These are phyloP conservation scores for Salix koriyanagi DNA, from an alignment of 345 rosid genomes.

Conservation along the genomic window DNA sequence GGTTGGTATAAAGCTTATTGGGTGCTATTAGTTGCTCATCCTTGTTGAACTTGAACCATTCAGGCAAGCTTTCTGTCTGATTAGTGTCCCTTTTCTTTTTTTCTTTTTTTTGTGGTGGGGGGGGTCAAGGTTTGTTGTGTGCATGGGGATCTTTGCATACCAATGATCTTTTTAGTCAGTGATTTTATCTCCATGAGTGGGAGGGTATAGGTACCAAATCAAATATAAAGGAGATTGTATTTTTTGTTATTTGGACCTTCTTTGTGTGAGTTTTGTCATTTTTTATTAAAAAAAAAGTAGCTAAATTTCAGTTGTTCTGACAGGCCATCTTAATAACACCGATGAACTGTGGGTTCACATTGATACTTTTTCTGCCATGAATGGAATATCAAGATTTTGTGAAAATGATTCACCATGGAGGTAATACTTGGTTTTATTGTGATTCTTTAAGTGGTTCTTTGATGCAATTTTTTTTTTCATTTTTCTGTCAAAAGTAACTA, in stretches of 20 bases:
- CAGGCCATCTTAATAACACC: slow-evolving; percentile 46
- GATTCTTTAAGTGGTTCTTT: background rate
- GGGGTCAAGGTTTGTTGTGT: too few relatives aligned
- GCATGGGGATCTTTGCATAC: background rate
- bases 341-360: slow-evolving; percentile 70
- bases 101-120: too few relatives aligned
- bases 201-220: background rate
- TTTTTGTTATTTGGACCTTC: background rate
- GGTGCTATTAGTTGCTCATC: background rate
- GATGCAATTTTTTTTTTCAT: background rate
- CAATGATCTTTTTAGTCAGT: background rate
- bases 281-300: background rate
- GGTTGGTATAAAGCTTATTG: background rate
- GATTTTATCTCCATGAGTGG: too few relatives aligned
- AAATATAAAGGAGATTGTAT: background rate
- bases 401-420: slow-evolving; percentile 81
- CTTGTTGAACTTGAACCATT: background rate
- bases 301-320: background rate
- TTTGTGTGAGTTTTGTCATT: background rate
- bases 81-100: background rate
- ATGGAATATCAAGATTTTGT: slow-evolving; percentile 92
- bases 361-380: slow-evolving; percentile 88
- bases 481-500: background rate
- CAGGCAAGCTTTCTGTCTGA: background rate
- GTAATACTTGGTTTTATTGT: slow-evolving; percentile 35